phyloP scores from a whole-genome alignment of 2,329 filamentous ascomycete species.

The Tolypocladium sp. region DNA sequence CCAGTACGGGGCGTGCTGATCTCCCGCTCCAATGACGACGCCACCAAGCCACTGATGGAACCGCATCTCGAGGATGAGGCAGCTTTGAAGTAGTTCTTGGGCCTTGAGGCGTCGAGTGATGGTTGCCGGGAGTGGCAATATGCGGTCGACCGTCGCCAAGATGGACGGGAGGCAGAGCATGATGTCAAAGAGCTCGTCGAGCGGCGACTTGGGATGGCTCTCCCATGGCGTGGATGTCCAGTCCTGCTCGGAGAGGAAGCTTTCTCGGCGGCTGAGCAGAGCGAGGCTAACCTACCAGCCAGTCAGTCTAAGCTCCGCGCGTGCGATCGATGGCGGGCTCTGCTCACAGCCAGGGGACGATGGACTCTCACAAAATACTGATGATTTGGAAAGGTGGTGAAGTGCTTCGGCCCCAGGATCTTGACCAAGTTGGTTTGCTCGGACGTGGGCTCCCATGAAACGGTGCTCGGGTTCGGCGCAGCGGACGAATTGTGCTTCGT shows the following conservation, averaged over 20 bases:
- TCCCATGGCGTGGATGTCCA: slow-evolving; percentile 46
- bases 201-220: slow-evolving; percentile 36
- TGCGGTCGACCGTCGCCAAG: slow-evolving; percentile 33
- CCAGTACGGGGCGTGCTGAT: slow-evolving; percentile 29
- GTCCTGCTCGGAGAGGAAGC: slow-evolving; percentile 40
- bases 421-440: slow-evolving; percentile 26
- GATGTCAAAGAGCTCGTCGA: slow-evolving; percentile 45
- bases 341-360: slow-evolving; percentile 41
- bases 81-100: slow-evolving; percentile 38
- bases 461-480: slow-evolving; percentile 27
- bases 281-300: slow-evolving; percentile 33
- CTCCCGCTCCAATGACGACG: slow-evolving; percentile 15
- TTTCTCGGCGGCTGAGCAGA: slow-evolving; percentile 38
- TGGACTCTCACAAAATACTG: slow-evolving; percentile 50
- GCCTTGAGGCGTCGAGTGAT: slow-evolving; percentile 32
- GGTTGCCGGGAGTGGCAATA: slow-evolving; percentile 28
- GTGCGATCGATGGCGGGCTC: neutral
- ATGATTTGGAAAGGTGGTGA: slow-evolving; percentile 43
- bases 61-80: slow-evolving; percentile 35
- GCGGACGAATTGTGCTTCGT: slow-evolving; percentile 35
- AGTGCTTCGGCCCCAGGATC: slow-evolving; percentile 34
- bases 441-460: slow-evolving; percentile 27
- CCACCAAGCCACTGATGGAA: slow-evolving; percentile 38
- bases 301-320: neutral
- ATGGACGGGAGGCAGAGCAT: slow-evolving; percentile 36